Conservation (phyloP, 768 basidiomycete species). For the Calvatia gigantea region DNA sequence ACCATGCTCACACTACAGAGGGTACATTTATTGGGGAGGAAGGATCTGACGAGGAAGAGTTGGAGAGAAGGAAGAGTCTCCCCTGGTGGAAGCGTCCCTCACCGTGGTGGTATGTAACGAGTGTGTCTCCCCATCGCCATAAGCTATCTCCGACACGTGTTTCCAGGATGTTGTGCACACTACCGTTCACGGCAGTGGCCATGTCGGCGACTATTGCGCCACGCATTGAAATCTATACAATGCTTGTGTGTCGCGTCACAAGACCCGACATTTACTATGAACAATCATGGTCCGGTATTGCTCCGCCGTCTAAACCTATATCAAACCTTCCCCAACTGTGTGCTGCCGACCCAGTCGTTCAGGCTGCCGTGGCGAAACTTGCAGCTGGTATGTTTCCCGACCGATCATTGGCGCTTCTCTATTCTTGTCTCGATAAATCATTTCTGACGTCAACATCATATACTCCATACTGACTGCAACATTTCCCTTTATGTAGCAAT, state of each 20-base stretch:
- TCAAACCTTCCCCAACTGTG: slow-evolving; percentile 30
- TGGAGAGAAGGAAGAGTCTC: slow-evolving; percentile 25
- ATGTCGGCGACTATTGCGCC: slow-evolving; percentile 61
- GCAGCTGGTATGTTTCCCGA: slow-evolving; percentile 45
- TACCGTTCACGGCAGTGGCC: slow-evolving; percentile 55
- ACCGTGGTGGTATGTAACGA: slow-evolving; percentile 56
- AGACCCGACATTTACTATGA: slow-evolving; percentile 50
- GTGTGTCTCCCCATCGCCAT: neutral
- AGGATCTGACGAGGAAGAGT: slow-evolving; percentile 24
- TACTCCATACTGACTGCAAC: neutral
- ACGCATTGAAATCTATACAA: slow-evolving; percentile 70
- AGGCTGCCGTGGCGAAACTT: slow-evolving; percentile 67
- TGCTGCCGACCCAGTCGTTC: slow-evolving; percentile 66
- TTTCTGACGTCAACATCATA: slow-evolving; percentile 4
- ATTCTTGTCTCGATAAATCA: slow-evolving; percentile 3
- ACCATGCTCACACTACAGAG: slow-evolving; percentile 20
- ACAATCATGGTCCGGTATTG: neutral
- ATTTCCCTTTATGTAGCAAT: slow-evolving; percentile 42
- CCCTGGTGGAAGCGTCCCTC: slow-evolving; percentile 81
- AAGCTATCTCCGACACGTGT: slow-evolving; percentile 3
- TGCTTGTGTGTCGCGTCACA: slow-evolving; percentile 65
- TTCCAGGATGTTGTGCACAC: slow-evolving; percentile 54
- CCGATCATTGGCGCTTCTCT: neutral
- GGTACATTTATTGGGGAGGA: slow-evolving; percentile 20
- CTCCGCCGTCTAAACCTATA: neutral